phyloP scores from a whole-genome alignment of 2,329 filamentous ascomycete species.

The Ilyonectria mors-panacis region DNA sequence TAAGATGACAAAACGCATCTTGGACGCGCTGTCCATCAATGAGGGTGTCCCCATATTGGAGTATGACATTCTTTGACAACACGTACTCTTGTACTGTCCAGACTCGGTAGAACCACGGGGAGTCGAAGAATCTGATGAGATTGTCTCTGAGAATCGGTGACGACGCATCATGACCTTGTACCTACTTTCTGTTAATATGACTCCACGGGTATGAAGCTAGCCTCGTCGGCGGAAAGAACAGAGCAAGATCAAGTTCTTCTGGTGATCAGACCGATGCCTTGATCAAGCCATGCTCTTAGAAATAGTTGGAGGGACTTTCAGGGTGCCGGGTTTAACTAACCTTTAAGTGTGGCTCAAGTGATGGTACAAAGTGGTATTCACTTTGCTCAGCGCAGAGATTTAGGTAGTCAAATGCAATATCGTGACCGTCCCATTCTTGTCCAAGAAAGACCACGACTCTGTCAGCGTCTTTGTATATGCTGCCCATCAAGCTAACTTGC shows the following conservation, averaged over 20 bases:
- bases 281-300: not conserved
- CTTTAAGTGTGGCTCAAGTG: not conserved
- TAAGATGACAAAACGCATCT: not conserved
- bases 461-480: not conserved
- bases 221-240: too few species aligned
- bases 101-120: not conserved
- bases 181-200: not conserved
- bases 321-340: not conserved
- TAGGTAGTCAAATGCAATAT: not conserved
- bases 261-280: too few species aligned
- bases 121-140: not conserved
- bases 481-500: not conserved
- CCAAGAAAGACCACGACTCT: not conserved
- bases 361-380: not conserved
- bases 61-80: not conserved
- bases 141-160: not conserved
- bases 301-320: not conserved
- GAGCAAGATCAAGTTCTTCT: too few species aligned
- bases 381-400: not conserved
- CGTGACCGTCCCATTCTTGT: not conserved
- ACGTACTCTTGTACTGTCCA: not conserved
- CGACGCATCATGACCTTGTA: not conserved
- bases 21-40: not conserved
- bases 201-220: not conserved
- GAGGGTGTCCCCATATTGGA: not conserved